Evolutionary conservation across 495 filamentous ascomycete genomes (phyloP).

Genomic region (Tetracladium setigerum): DNA sequence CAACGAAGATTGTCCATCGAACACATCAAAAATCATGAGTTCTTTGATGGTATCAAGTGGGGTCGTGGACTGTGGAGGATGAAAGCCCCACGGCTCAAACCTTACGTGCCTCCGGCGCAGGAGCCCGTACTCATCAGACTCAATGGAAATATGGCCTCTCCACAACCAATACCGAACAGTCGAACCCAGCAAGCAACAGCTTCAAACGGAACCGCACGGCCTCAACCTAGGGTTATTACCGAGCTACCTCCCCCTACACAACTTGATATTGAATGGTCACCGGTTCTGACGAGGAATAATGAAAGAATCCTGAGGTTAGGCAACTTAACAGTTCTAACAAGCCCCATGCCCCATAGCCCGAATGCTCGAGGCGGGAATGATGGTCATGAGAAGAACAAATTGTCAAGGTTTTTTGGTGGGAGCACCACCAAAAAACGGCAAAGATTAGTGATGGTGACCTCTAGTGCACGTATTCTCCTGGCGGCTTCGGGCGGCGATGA

Average conservation of each 20-base stretch:
- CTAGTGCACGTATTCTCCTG: slow-evolving; percentile 78
- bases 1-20: slow-evolving; percentile 83
- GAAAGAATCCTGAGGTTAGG: slow-evolving; percentile 94
- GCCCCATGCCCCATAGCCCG: slow-evolving; percentile 61
- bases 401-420: slow-evolving; percentile 86
- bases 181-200: slow-evolving; percentile 30
- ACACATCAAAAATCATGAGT: slow-evolving; percentile 94
- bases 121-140: slow-evolving; percentile 74
- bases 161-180: slow-evolving; percentile 42
- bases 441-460: slow-evolving; percentile 92
- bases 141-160: slow-evolving; percentile 47
- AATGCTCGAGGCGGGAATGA: slow-evolving; percentile 56
- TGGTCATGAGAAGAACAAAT: slow-evolving; percentile 60
- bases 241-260: slow-evolving; percentile 94
- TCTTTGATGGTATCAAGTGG: slow-evolving; percentile 88
- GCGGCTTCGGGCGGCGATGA: slow-evolving; percentile 92
- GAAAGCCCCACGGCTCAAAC: slow-evolving; percentile 82
- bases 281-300: slow-evolving; percentile 81
- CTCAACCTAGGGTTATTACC: slow-evolving; percentile 79
- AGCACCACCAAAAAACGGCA: slow-evolving; percentile 88
- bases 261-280: slow-evolving; percentile 98
- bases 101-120: slow-evolving; percentile 72
- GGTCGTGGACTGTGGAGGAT: slow-evolving; percentile 82
- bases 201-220: slow-evolving; percentile 37
- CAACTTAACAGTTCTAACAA: slow-evolving; percentile 73